Evolutionary conservation across 2,329 filamentous ascomycete species (phyloP), one percentile per base, ranked within the genome.

Genomic region (Chrysoporthe austroafricana): DNA sequence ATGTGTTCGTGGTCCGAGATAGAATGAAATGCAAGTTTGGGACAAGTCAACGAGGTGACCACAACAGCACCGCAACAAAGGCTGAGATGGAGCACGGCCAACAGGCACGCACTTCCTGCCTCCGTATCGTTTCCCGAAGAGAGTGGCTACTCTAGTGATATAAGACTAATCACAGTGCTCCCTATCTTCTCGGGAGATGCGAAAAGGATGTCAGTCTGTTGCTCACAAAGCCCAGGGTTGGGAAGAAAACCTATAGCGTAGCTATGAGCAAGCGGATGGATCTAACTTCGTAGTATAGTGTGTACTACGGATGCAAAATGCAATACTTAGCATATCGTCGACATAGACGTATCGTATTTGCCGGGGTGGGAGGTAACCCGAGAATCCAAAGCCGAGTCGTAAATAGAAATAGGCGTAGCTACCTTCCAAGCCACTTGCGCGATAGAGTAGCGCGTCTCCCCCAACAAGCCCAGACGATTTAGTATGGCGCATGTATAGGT

Each of bases 121-220:
- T 50, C 26, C 48, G 21, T 26, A 26, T 2, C 26, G 8, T 26
- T 26, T n/a, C n/a, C n/a, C 26, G 48, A 50, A 50, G 48, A 50
- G 48, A 21, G 26, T 50, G 48, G 26, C 48, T 26, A 50, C 48
- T 26, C 48, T 21, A 13, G 48, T 21, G 48, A 26, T 50, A 21
- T 50, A 26, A 26, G 26, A 11, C n/a, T 50, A 9, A 50, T 21
- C 48, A n/a, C 48, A 50, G 48, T 50, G 48, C 13, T 21, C 26
- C n/a, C 48, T 50, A 9, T 50, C 48, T 21, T 50, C 48, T 8
- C 21, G 13, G n/a, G n/a, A 50, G 48, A 18, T 50, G n/a, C 9
- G 48, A 50, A 50, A 21, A 50, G 48, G n/a, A 50, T 18, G 48
- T 50, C n/a, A 50, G n/a, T 21, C 48, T 21, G 48, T 50, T 50